These are phyloP conservation scores for Jacaranda copaia DNA, from an alignment of 257 asterid genomes.

Conservation along the genomic window DNA sequence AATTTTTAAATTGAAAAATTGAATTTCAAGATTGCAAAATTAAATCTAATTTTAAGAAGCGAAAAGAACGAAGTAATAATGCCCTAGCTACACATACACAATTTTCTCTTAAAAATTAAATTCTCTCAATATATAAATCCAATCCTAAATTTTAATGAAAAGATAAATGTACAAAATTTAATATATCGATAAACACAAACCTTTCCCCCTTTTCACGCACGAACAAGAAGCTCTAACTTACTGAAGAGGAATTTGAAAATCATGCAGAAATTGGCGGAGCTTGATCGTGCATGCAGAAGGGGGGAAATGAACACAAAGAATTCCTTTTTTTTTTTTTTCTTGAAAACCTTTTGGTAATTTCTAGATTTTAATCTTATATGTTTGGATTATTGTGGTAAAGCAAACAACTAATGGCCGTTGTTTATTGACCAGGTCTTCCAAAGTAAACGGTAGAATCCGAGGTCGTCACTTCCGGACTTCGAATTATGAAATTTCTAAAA, in stretches of 20 bases:
- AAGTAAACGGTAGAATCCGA: neutral
- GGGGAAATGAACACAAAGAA: neutral
- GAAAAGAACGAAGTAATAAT: constrained; percentile 9
- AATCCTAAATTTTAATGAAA: neutral
- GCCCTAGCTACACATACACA: neutral
- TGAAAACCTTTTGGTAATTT: neutral
- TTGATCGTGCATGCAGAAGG: constrained; percentile 28
- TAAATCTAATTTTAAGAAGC: constrained; percentile 14
- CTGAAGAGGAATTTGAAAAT: neutral
- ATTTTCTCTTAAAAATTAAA: neutral
- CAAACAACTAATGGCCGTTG: neutral
- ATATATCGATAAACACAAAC: neutral
- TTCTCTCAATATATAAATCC: constrained; percentile 2
- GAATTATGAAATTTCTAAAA: constrained; percentile 10
- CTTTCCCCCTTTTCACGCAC: constrained; percentile 18
- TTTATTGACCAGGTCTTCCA: constrained; percentile 34
- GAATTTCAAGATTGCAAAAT: neutral
- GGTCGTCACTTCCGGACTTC: constrained; percentile 25
- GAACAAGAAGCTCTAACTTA: neutral
- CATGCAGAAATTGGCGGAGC: neutral
- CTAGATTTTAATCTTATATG: neutral
- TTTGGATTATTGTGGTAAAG: neutral
- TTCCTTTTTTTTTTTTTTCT: neutral
- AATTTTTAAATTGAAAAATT: neutral
- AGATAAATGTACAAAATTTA: neutral